Percentiles rank a stretch among this genome's conserved stretches.
Conservation (phyloP, 331 rosid species). For the Saraca asoca region DNA sequence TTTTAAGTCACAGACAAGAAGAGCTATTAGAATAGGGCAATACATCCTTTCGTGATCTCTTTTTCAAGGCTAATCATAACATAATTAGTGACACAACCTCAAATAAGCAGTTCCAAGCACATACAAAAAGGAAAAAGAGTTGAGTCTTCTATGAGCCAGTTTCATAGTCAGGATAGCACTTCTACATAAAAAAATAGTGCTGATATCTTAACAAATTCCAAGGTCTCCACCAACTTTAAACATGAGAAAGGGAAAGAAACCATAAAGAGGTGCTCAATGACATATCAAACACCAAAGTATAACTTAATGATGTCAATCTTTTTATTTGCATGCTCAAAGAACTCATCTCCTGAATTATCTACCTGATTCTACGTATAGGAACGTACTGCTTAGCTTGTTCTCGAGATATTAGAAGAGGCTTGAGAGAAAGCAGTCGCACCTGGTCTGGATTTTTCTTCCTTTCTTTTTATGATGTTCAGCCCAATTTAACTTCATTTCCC, state of each 20-base stretch:
- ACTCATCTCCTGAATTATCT: no score
- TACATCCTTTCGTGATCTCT: neutral
- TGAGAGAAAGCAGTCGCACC: no score
- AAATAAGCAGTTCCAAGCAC: no score
- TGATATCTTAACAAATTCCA: neutral
- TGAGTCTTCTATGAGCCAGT: no score
- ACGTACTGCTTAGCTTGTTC: no score
- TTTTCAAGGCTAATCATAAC: slow-evolving; percentile 1
- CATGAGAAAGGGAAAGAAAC: neutral
- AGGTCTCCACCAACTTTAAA: slow-evolving; percentile 2
- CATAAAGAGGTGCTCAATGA: neutral
- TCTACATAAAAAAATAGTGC: neutral
- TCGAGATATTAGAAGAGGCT: no score
- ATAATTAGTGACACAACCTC: slow-evolving; percentile 17
- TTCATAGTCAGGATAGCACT: neutral
- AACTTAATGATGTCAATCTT: neutral
- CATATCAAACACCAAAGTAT: neutral
- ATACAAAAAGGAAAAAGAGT: no score
- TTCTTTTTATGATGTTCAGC: no score
- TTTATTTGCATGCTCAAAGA: neutral
- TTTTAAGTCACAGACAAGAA: slow-evolving; percentile 33
- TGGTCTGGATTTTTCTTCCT: no score
- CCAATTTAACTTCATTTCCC: neutral
- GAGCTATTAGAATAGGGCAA: slow-evolving; percentile 1
- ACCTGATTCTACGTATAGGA: no score